A percentile compares a stretch with the other conserved stretches of the same genome.
Evolutionary conservation across 768 basidiomycete species (phyloP).

Genomic region (Cystofilobasidium bisporidii): DNA sequence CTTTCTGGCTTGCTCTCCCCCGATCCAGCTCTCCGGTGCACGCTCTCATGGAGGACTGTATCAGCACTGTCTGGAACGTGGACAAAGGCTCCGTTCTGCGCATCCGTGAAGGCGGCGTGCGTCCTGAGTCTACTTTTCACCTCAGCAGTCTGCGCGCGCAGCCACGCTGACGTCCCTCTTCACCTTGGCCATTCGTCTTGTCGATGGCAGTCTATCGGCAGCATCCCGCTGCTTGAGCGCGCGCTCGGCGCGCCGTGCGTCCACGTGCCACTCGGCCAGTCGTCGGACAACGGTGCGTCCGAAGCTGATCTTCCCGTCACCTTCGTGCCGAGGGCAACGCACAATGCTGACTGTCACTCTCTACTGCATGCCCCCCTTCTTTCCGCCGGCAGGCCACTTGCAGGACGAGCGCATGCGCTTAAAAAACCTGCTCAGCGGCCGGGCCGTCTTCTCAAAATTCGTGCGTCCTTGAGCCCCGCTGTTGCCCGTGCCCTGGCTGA

Average conservation of each 20-base stretch:
- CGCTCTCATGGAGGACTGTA: conserved; percentile 55
- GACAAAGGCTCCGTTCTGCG: conserved; percentile 53
- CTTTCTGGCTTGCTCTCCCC: no score
- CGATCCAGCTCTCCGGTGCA: conserved; percentile 20
- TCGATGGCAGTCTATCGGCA: conserved; percentile 68
- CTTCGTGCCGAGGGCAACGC: no score
- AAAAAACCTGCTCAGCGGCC: conserved; percentile 51
- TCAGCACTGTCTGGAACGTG: conserved; percentile 76
- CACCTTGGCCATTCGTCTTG: background rate
- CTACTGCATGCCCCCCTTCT: background rate
- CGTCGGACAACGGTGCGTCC: conserved; percentile 42
- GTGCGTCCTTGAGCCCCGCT: conserved; percentile 2
- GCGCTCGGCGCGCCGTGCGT: conserved; percentile 62
- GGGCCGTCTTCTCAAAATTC: conserved; percentile 12
- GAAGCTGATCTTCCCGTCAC: no score
- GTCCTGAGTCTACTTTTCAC: conserved; percentile 34
- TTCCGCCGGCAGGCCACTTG: conserved; percentile 72
- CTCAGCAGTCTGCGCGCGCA: background rate
- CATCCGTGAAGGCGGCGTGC: conserved; percentile 85
- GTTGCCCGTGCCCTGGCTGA: no score
- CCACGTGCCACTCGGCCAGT: conserved; percentile 90
- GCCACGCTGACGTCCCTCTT: conserved; percentile 11
- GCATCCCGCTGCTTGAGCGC: conserved; percentile 86
- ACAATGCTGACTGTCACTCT: conserved; percentile 21
- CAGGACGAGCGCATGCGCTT: conserved; percentile 86